Evolutionary conservation across 2,329 filamentous ascomycete genomes (phyloP), one percentile per base, ranked within the genome.

Genomic region (Teratosphaeriaceae sp.): DNA sequence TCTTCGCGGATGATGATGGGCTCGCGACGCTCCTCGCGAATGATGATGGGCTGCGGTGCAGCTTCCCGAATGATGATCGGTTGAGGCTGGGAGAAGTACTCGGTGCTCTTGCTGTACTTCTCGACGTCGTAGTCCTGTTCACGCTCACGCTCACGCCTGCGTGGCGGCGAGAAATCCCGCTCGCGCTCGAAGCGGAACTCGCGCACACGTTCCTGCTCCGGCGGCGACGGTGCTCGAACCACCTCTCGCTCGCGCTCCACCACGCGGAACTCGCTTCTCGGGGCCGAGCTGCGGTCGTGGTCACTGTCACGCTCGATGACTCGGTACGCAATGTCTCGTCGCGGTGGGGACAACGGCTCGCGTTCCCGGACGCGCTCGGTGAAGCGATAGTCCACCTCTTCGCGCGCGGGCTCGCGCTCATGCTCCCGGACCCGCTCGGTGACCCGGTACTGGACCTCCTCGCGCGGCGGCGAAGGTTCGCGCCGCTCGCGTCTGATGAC

Each of bases 161-260:
- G 56, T 51, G 66, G 55, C 36, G 70, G 64, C 48, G 74, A 63
- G 47, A 66, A 65, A 37, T 68, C 65, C 44, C 71, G 64, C 53
- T 72, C 69, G 45, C 73, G 70, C 57, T 76, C 70, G 50, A 73
- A 74, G 49, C 73, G 70, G 49, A 66, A 72, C 45, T 74, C 73
- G 31, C 70, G 56, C 59, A 71, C 49, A 63, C 61, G 64, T 66
- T 58, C 63, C 63, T 61, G 64, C 66, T 58, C 63, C 64, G 55
- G 55, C 13, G 50, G 72, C 59, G 57, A 59, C n/a, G 57, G 59
- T 11, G 54, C 57, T 27, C 58, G 54, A 15, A 57, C 49, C 19
- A 54, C 43, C 38, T 59, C 53, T 6, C 53, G 50, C 2, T 62
- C 58, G 23, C 63, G 63, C 39, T 69, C 67, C 16, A 65, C 53